Conservation (phyloP, 2,329 filamentous ascomycete species). For the Calonectria naviculata region DNA sequence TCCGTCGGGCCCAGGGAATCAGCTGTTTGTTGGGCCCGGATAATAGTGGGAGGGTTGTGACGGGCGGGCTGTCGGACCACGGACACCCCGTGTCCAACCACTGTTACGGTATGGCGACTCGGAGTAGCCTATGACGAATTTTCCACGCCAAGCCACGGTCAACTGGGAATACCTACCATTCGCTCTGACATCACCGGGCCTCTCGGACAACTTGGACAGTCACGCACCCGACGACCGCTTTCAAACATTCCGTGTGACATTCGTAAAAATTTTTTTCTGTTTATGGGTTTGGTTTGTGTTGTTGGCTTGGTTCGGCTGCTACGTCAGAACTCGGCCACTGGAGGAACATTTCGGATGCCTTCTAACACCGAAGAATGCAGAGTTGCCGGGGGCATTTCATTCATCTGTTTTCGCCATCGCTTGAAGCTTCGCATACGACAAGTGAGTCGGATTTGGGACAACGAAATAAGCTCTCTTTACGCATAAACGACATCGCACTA, state of each 20-base stretch:
- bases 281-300: neutral
- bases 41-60: slow-evolving; percentile 5
- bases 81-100: slow-evolving; percentile 23
- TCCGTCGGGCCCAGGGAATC: slow-evolving; percentile 10
- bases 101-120: slow-evolving; percentile 16
- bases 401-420: neutral
- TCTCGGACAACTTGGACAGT: neutral
- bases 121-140: slow-evolving; percentile 12
- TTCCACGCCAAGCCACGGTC: slow-evolving; percentile 11
- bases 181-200: slow-evolving; percentile 7
- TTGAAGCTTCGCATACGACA: neutral
- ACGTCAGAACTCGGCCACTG: too few species aligned
- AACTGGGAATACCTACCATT: slow-evolving; percentile 1
- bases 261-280: neutral
- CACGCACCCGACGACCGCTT: neutral
- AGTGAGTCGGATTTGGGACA: neutral
- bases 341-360: neutral
- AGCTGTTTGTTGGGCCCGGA: slow-evolving; percentile 21
- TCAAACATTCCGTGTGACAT: neutral
- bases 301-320: too few species aligned
- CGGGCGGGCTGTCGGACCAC: slow-evolving; percentile 14
- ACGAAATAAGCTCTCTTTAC: neutral
- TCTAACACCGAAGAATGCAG: neutral
- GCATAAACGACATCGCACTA: neutral
- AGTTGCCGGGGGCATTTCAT: neutral